These are phyloP conservation scores for cucumber (Cucumis sativus) DNA, from an alignment of 306 rosid species.

Conservation along the genomic window Cucumber_9930_V3 NC_026656.2:9845501-9846000, in stretches of 20 bases:
- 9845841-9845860: not conserved
- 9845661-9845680: constrained; percentile 96
- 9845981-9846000: too few relatives aligned
- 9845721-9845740: not conserved
- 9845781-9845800: not conserved
- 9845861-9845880: not conserved
- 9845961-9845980: too few relatives aligned
- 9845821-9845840: not conserved
- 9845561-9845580: constrained; percentile 75
- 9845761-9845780: not conserved
- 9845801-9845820: not conserved
- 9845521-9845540: constrained; percentile 92
- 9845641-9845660: constrained; percentile 98
- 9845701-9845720: not conserved
- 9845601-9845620: constrained; percentile 93
- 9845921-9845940: not conserved
- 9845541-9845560: constrained; percentile 64
- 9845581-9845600: constrained; percentile 99
- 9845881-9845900: not conserved
- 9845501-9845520: constrained; percentile 96
- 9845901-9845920: not conserved
- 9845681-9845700: constrained; percentile 86
- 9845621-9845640: constrained; percentile 98
- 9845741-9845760: not conserved
- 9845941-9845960: not conserved